These are phyloP conservation scores for Tritrichomonas musculus DNA, from an alignment of 208 protist species.

Conservation along the genomic window DNA sequence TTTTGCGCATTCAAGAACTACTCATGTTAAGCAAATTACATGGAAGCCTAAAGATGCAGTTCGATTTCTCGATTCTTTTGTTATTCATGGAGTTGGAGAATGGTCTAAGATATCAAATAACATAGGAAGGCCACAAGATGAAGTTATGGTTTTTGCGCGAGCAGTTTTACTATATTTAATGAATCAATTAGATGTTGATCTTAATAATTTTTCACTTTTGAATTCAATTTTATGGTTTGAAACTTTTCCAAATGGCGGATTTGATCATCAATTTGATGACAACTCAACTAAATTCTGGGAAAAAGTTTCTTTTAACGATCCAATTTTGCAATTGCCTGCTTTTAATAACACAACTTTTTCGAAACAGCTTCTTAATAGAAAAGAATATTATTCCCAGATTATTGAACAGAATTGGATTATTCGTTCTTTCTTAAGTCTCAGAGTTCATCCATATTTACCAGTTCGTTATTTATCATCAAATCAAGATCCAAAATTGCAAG, in stretches of 20 bases:
- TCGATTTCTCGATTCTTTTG: not conserved
- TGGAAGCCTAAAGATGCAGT: not conserved
- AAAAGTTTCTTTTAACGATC: not conserved
- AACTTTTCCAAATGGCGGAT: not conserved
- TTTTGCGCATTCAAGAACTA: not conserved
- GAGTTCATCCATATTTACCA: not conserved
- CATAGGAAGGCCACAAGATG: not conserved
- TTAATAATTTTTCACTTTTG: not conserved
- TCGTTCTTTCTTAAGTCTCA: not conserved
- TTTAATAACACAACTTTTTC: not conserved
- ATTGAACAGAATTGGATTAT: not conserved
- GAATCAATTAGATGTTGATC: not conserved
- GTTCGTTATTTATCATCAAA: not conserved
- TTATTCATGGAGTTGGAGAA: not conserved
- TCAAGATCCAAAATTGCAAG: not conserved
- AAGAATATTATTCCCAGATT: not conserved
- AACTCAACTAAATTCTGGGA: not conserved
- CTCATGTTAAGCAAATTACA: not conserved
- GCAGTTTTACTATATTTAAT: not conserved
- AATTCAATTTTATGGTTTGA: slow-evolving; percentile 7
- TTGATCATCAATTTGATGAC: not conserved
- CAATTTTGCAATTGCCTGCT: not conserved
- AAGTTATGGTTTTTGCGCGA: not conserved
- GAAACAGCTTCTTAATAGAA: not conserved
- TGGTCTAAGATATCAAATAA: not conserved